A percentile compares a stretch with the other conserved stretches of the same genome.
phyloP scores from a whole-genome alignment of 1,139 yeast genomes.

The Petasospora rhodanensis region DNA sequence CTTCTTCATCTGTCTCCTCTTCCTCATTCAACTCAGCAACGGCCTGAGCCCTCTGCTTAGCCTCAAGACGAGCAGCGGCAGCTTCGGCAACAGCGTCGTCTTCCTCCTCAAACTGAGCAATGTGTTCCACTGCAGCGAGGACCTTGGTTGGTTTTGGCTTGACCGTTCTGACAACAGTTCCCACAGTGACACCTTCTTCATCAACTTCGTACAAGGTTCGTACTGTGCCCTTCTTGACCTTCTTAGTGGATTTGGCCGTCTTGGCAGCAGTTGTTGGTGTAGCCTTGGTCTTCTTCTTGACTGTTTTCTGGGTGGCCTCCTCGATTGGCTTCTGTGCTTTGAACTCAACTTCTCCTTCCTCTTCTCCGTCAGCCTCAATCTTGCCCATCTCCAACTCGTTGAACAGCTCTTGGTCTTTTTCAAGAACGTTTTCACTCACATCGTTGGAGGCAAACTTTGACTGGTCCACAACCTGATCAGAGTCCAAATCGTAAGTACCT shows the following conservation, averaged over 20 bases:
- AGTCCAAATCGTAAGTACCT: slow-evolving; percentile 20
- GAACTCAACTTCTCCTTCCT: slow-evolving; percentile 25
- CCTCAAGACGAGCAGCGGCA: neutral
- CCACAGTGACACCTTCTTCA: slow-evolving; percentile 25
- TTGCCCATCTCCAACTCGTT: slow-evolving; percentile 21
- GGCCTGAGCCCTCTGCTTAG: neutral
- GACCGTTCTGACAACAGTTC: slow-evolving; percentile 22
- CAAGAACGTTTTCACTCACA: slow-evolving; percentile 15
- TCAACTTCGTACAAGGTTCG: slow-evolving; percentile 25
- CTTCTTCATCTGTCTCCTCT: neutral
- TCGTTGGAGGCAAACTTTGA: slow-evolving; percentile 6
- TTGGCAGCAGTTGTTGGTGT: slow-evolving; percentile 1
- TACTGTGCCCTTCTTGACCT: slow-evolving; percentile 5
- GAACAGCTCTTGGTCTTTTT: slow-evolving; percentile 28
- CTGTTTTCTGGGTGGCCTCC: slow-evolving; percentile 14
- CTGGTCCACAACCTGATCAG: slow-evolving; percentile 20
- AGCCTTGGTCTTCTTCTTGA: slow-evolving; percentile 6
- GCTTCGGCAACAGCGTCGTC: slow-evolving; percentile 11
- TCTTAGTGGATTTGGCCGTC: slow-evolving; percentile 3
- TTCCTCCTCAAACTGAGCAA: slow-evolving; percentile 9
- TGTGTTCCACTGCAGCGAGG: neutral
- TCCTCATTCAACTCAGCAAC: neutral
- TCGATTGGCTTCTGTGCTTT: slow-evolving; percentile 21
- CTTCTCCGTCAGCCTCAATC: slow-evolving; percentile 23
- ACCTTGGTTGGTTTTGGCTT: slow-evolving; percentile 13